Percentiles rank a stretch among this genome's conserved stretches.
These are phyloP conservation scores for Nicotiana otophora DNA, from an alignment of 257 asterid genomes.

Conservation along the genomic window DNA sequence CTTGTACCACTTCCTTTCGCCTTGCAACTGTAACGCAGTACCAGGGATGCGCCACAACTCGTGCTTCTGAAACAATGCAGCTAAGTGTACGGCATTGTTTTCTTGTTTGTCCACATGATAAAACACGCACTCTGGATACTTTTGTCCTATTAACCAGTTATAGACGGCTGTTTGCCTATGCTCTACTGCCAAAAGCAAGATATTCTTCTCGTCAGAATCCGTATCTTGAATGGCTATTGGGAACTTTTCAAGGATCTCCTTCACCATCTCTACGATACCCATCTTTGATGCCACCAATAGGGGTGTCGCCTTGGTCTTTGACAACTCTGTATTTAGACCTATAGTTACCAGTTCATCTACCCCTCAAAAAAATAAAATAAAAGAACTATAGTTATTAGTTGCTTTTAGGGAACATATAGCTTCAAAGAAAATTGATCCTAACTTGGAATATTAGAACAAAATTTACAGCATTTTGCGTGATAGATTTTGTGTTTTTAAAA, in stretches of 20 bases:
- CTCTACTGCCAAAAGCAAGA: conserved; percentile 47
- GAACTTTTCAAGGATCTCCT: conserved; percentile 25
- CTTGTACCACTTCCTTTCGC: conserved; percentile 59
- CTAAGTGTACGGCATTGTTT: conserved; percentile 45
- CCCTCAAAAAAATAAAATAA: too few relatives aligned
- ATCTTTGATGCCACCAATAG: conserved; percentile 45
- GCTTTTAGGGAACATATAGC: neutral
- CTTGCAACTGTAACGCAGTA: conserved; percentile 56
- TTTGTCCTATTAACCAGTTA: conserved; percentile 14
- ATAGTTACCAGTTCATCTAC: neutral
- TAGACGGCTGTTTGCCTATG: conserved; percentile 38
- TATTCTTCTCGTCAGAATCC: conserved; percentile 41
- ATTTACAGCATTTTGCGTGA: neutral
- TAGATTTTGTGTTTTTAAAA: neutral
- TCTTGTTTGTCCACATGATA: conserved; percentile 40
- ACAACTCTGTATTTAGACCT: neutral
- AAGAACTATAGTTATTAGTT: neutral
- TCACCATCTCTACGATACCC: conserved; percentile 54
- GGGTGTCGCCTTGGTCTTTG: conserved; percentile 31
- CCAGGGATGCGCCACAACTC: conserved; percentile 59
- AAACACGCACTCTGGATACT: conserved; percentile 32
- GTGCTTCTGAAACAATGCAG: conserved; percentile 32
- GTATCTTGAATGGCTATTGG: conserved; percentile 50
- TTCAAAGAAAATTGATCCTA: neutral
- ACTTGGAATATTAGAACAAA: neutral